Percentiles rank a stretch among this genome's conserved stretches.
These are phyloP conservation scores for Phaffomyces opuntiae DNA, from an alignment of 805 yeast genomes.

Conservation along the genomic window DNA sequence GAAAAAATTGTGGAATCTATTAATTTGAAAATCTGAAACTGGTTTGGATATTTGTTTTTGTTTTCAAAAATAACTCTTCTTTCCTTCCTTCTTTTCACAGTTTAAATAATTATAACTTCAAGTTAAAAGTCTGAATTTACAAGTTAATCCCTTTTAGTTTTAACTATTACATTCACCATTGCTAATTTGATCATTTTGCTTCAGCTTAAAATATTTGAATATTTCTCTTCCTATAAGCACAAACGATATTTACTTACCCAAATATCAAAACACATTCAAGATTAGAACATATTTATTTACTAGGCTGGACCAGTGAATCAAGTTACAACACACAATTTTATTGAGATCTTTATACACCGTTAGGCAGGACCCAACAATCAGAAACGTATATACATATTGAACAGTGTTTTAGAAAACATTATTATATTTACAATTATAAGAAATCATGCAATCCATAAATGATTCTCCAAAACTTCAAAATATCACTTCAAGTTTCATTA, in stretches of 20 bases:
- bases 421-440: no score
- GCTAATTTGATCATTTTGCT: slow-evolving; percentile 7
- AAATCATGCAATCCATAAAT: background rate
- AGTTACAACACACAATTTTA: slow-evolving; percentile 2
- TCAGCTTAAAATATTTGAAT: slow-evolving; percentile 1
- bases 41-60: no score
- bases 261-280: background rate
- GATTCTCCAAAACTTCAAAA: slow-evolving; percentile 17
- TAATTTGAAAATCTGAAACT: no score
- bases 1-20: no score
- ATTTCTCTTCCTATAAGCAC: background rate
- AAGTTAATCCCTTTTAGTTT: background rate
- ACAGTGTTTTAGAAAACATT: background rate
- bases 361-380: slow-evolving; percentile 9
- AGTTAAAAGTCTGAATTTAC: background rate
- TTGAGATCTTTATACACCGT: background rate
- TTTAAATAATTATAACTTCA: no score
- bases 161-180: background rate
- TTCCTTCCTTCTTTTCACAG: no score
- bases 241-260: background rate
- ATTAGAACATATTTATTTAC: slow-evolving; percentile 4
- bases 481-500: slow-evolving; percentile 7
- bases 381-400: background rate
- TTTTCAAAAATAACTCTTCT: no score
- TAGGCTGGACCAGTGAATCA: slow-evolving; percentile 19